These are phyloP conservation scores for Magnaporthiopsis incrustans DNA, from an alignment of 2,329 filamentous ascomycete species.

Conservation along the genomic window DNA sequence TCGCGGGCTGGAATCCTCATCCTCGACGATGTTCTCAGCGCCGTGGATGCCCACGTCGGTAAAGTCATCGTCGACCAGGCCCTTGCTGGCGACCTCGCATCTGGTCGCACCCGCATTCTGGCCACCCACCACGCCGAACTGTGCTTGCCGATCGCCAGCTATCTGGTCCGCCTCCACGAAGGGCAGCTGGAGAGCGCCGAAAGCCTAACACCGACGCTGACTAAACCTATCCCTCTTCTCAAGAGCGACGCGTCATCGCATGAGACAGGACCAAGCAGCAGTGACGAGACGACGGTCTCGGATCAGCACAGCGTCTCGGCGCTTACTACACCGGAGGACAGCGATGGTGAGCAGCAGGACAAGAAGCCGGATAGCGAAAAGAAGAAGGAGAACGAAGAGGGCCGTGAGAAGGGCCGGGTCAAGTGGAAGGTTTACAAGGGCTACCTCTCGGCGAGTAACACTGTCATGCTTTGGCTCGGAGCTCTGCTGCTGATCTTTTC, in stretches of 20 bases:
- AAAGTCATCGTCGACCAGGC: conserved; percentile 42
- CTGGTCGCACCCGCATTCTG: conserved; percentile 51
- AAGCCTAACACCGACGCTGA: conserved; percentile 10
- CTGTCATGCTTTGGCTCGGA: conserved; percentile 19
- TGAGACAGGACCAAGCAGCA: not conserved
- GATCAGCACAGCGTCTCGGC: not conserved
- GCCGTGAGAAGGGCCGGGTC: conserved; percentile 23
- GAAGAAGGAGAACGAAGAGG: conserved; percentile 18
- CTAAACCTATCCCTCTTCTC: not conserved
- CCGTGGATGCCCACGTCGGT: conserved; percentile 35
- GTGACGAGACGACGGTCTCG: conserved; percentile 1
- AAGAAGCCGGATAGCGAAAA: not conserved
- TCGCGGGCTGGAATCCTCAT: conserved; percentile 34
- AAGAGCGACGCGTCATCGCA: not conserved
- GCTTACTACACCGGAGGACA: conserved; percentile 3
- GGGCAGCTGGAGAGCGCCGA: conserved; percentile 19
- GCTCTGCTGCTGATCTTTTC: conserved; percentile 18
- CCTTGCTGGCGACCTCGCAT: conserved; percentile 40
- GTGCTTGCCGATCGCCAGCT: conserved; percentile 22
- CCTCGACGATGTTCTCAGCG: conserved; percentile 43
- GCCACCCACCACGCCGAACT: conserved; percentile 45
- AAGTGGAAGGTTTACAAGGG: conserved; percentile 25
- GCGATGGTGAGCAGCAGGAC: conserved; percentile 9
- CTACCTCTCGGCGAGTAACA: conserved; percentile 24
- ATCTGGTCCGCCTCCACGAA: conserved; percentile 21